These are phyloP conservation scores for Microascus cirrosus DNA, from an alignment of 2,329 filamentous ascomycete genomes.

Conservation along the genomic window DNA sequence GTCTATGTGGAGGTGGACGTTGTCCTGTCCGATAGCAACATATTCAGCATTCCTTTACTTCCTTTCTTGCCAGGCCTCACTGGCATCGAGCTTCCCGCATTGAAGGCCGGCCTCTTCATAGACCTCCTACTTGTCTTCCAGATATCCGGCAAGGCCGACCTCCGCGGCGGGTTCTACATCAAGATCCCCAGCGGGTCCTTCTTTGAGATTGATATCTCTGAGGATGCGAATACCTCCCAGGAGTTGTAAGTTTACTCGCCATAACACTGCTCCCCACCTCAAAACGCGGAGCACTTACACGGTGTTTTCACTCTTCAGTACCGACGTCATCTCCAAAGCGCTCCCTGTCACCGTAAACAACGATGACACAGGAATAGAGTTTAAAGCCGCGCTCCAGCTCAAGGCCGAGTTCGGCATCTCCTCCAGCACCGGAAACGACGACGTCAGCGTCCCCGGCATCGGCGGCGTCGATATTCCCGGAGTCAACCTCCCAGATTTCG, in stretches of 20 bases:
- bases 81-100: slow-evolving; percentile 1
- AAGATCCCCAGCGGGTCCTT: slow-evolving; percentile 4
- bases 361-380: background rate
- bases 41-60: slow-evolving; percentile 1
- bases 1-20: slow-evolving; percentile 2
- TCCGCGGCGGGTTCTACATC: slow-evolving; percentile 4
- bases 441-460: background rate
- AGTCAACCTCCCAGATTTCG: slow-evolving; percentile 1
- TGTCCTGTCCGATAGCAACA: background rate
- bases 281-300: background rate
- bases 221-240: background rate
- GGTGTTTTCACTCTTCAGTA: background rate
- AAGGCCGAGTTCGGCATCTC: background rate
- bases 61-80: background rate
- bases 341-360: slow-evolving; percentile 5
- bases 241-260: slow-evolving; percentile 2
- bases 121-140: slow-evolving; percentile 3
- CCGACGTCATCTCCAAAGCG: background rate
- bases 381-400: slow-evolving; percentile 3
- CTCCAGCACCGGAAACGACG: background rate
- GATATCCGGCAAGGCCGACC: background rate
- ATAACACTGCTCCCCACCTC: background rate
- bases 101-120: slow-evolving; percentile 3
- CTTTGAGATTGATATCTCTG: slow-evolving; percentile 5
- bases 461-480: background rate